A percentile compares a stretch with the other conserved stretches of the same genome.
Conservation (phyloP, 352 stramenopile genomes). For the Phytophthora pini region DNA sequence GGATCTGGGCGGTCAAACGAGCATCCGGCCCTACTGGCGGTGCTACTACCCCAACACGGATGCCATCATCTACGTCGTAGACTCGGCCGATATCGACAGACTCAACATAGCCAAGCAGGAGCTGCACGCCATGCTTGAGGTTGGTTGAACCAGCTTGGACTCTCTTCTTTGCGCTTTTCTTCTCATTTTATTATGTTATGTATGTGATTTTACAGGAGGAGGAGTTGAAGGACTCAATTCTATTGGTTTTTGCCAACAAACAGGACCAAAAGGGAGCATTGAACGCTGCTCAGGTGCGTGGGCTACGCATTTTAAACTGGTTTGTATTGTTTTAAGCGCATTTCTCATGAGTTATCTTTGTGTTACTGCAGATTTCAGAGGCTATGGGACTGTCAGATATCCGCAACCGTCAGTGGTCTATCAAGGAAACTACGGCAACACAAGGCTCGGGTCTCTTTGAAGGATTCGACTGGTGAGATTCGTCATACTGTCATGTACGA, state of each 20-base stretch:
- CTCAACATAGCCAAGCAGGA: constrained; percentile 98
- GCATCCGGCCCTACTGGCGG: constrained; percentile 99
- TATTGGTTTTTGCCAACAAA: constrained; percentile 99
- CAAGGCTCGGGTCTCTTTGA: constrained; percentile 99
- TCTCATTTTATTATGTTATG: constrained; percentile 6
- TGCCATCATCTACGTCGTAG: constrained; percentile 96
- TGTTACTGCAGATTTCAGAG: constrained; percentile 93
- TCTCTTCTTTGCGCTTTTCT: constrained; percentile 1
- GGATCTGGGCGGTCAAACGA: constrained; percentile 99
- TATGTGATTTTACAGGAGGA: constrained; percentile 89
- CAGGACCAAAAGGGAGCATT: constrained; percentile 98
- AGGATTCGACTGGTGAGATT: constrained; percentile 97
- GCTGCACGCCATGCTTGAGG: constrained; percentile 97
- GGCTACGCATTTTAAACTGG: neutral
- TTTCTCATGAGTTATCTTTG: constrained; percentile 3
- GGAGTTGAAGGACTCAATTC: constrained; percentile 98
- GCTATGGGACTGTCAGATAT: constrained; percentile 98
- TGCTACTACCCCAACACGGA: constrained; percentile 99
- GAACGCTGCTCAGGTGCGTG: constrained; percentile 82
- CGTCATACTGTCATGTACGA: neutral
- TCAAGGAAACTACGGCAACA: constrained; percentile 98
- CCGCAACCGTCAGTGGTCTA: constrained; percentile 99
- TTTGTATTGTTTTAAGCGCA: neutral
- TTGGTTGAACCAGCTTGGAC: constrained; percentile 9
- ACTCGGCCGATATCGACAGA: constrained; percentile 96